These are phyloP conservation scores for Leccinum sublutescens DNA, from an alignment of 768 basidiomycete genomes.

Conservation along the genomic window DNA sequence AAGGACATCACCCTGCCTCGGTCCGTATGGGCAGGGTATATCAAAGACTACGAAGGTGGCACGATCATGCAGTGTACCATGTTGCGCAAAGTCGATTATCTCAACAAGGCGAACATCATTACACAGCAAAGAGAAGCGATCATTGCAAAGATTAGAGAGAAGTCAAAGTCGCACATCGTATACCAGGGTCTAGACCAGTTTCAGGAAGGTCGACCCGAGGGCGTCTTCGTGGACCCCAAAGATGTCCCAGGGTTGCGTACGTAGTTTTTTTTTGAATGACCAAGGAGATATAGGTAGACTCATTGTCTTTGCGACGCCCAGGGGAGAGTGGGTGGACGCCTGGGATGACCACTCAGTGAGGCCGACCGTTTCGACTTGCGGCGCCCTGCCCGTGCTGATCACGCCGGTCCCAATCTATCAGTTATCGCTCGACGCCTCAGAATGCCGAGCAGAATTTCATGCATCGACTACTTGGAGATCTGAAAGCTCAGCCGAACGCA, in stretches of 20 bases:
- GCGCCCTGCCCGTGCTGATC: slow-evolving; percentile 2
- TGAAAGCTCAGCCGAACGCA: slow-evolving; percentile 72
- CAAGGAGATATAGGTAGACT: not conserved
- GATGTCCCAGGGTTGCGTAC: slow-evolving; percentile 87
- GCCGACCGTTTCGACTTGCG: slow-evolving; percentile 4
- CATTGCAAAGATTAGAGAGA: slow-evolving; percentile 80
- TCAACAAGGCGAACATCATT: slow-evolving; percentile 74
- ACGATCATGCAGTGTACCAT: slow-evolving; percentile 99
- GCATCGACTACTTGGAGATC: slow-evolving; percentile 73
- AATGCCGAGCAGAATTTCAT: slow-evolving; percentile 65
- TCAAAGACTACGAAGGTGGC: slow-evolving; percentile 99
- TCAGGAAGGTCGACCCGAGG: slow-evolving; percentile 52
- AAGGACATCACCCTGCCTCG: slow-evolving; percentile 95
- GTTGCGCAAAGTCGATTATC: slow-evolving; percentile 89
- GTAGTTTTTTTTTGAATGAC: slow-evolving; percentile 23
- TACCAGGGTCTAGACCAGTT: slow-evolving; percentile 80
- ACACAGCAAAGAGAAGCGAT: slow-evolving; percentile 86
- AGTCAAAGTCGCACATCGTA: slow-evolving; percentile 83
- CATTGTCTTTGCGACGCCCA: slow-evolving; percentile 29
- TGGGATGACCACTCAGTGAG: slow-evolving; percentile 72
- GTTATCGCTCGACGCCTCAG: slow-evolving; percentile 42
- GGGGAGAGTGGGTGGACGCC: slow-evolving; percentile 93
- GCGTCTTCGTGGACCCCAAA: slow-evolving; percentile 59
- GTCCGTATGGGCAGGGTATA: slow-evolving; percentile 95
- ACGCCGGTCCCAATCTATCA: slow-evolving; percentile 1